Base-by-base conservation (phyloP, 1,284 basidiomycete genomes). In the Moniliella sp. region DNA sequence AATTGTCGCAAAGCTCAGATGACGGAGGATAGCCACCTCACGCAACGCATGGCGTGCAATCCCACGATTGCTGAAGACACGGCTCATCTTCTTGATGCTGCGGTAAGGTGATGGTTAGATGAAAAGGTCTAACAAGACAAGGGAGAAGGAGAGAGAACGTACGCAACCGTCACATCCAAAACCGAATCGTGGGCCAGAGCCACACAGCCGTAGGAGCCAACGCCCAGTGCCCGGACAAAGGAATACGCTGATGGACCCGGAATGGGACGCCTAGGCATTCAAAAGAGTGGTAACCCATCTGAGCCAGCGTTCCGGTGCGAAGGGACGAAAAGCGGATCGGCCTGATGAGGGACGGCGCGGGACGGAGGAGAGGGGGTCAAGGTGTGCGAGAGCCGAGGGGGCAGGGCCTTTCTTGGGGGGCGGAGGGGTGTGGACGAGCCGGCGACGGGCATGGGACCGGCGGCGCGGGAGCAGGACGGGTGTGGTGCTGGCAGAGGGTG, bases 151-250 rank as follows among this genome's bases (percentile, higher is more conserved):
- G n/a, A 10, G n/a, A n/a, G 13, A 12, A 42, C 40, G 32, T 31
- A 42, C 30, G 56, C 56, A 9, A 58, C 56, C n/a, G 57, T 50
- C 36, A 40, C 45, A 11, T 48, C 46, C 16, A 51, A 36, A 28
- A 48, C 37, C 21, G 40, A 30, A 28, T 59, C 56, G 13, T 42
- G 39, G 8, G 47, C 47, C 7, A 59, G 41, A 4, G 56, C 56
- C 2, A 59, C 56, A 25, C 53, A 59, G 11, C 56, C 56, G 26
- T 59, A 59, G 5, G 56, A 50, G 11, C 56, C 56, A 15, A 57
- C 46, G 32, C 56, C 56, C 25, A 59, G 46, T 32, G 55, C 54
- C 12, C 56, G 49, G 5, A 53, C 31, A 25, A 57, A 53, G 4
- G 46, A 42, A 31, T 59, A 59, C 52, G 42, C 39, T 48, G 50